Percentiles rank a stretch among this genome's conserved stretches.
Conservation (phyloP, 345 rosid species). For the Erucastrum elatum region DNA sequence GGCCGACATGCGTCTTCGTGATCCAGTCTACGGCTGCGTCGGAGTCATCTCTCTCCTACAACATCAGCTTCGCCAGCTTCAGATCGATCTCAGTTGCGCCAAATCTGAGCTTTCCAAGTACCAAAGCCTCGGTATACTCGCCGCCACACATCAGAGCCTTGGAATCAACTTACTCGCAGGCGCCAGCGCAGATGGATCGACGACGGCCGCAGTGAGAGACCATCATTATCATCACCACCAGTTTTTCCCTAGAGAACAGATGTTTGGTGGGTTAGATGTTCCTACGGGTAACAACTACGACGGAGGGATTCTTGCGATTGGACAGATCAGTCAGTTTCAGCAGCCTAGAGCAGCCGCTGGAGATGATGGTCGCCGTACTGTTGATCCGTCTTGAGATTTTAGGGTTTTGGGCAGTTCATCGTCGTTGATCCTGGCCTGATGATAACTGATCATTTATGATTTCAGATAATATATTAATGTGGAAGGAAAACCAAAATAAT, state of each 20-base stretch:
- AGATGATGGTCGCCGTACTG: slow-evolving; percentile 78
- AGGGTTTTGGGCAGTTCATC: slow-evolving; percentile 32
- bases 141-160: slow-evolving; percentile 60
- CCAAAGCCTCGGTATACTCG: slow-evolving; percentile 55
- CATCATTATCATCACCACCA: slow-evolving; percentile 66
- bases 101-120: slow-evolving; percentile 64
- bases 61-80: slow-evolving; percentile 62
- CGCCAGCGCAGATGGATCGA: slow-evolving; percentile 30
- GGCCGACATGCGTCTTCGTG: slow-evolving; percentile 79
- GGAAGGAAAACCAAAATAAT: slow-evolving; percentile 12
- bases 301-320: slow-evolving; percentile 66
- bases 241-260: slow-evolving; percentile 72
- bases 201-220: slow-evolving; percentile 42
- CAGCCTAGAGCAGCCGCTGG: slow-evolving; percentile 73
- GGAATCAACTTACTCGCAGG: slow-evolving; percentile 65
- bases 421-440: slow-evolving; percentile 18
- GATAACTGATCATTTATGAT: slow-evolving; percentile 7
- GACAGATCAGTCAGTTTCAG: slow-evolving; percentile 83
- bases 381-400: slow-evolving; percentile 73
- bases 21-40: slow-evolving; percentile 92
- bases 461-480: slow-evolving; percentile 6
- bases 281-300: slow-evolving; percentile 53
- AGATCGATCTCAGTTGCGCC: slow-evolving; percentile 57
- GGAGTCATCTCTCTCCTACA: slow-evolving; percentile 74
- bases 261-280: slow-evolving; percentile 59